A percentile compares a stretch with the other conserved stretches of the same genome.
phyloP scores from a whole-genome alignment of 1,284 basidiomycete species.

The Caloboletus inedulis region DNA sequence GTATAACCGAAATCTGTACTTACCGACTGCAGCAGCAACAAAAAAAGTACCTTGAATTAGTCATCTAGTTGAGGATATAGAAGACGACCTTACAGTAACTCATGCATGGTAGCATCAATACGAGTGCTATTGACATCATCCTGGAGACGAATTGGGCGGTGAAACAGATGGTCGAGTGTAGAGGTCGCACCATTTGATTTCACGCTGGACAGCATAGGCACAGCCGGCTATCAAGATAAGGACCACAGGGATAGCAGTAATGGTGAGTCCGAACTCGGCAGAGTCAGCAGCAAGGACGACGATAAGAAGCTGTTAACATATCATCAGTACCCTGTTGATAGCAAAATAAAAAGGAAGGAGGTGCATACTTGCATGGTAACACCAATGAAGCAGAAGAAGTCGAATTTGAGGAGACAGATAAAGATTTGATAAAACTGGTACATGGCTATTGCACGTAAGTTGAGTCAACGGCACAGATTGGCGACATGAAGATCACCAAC shows the following conservation, averaged over 20 bases:
- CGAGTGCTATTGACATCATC: slow-evolving; percentile 66
- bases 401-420: slow-evolving; percentile 82
- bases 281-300: slow-evolving; percentile 61
- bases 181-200: slow-evolving; percentile 67
- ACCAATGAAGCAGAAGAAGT: slow-evolving; percentile 82
- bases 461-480: slow-evolving; percentile 2
- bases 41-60: slow-evolving; percentile 6
- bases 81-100: slow-evolving; percentile 58
- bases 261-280: slow-evolving; percentile 75
- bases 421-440: slow-evolving; percentile 83
- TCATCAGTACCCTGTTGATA: neutral
- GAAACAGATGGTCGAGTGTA: neutral
- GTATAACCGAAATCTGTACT: slow-evolving; percentile 3
- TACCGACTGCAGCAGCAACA: slow-evolving; percentile 38
- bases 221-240: slow-evolving; percentile 64
- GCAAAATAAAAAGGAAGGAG: neutral
- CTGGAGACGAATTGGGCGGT: slow-evolving; percentile 23
- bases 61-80: slow-evolving; percentile 11
- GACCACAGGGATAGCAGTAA: slow-evolving; percentile 80
- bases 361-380: slow-evolving; percentile 75
- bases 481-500: slow-evolving; percentile 40
- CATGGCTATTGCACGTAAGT: slow-evolving; percentile 52
- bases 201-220: slow-evolving; percentile 68
- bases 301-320: slow-evolving; percentile 56
- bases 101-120: slow-evolving; percentile 72